phyloP scores from a whole-genome alignment of 75 land plant species.

The Picea sitchensis region DNA sequence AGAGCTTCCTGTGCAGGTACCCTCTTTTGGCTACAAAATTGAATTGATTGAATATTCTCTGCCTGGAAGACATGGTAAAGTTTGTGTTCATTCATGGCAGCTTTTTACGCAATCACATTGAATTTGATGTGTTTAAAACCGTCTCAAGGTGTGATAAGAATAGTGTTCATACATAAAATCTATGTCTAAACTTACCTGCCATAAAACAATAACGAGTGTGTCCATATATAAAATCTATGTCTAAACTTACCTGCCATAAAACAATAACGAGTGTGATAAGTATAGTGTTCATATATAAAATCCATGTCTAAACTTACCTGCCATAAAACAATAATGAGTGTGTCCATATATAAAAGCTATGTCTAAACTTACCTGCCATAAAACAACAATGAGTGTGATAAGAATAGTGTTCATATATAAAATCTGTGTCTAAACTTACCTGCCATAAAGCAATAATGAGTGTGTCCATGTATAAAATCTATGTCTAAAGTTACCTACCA shows the following conservation, averaged over 20 bases:
- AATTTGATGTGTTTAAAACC: neutral
- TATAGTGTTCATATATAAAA: too few species aligned
- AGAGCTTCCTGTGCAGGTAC: conserved; percentile 87
- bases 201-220: neutral
- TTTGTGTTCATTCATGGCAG: neutral
- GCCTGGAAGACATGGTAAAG: neutral
- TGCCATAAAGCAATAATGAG: neutral
- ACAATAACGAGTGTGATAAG: neutral
- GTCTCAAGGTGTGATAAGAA: neutral
- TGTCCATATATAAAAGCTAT: too few species aligned
- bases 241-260: neutral
- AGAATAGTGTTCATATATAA: too few species aligned
- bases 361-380: neutral
- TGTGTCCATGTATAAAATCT: neutral
- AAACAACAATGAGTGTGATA: neutral
- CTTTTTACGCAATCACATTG: neutral
- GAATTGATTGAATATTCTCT: neutral
- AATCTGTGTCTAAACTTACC: neutral
- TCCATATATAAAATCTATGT: too few species aligned
- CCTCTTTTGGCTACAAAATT: neutral
- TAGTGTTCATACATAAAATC: too few species aligned
- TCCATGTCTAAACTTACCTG: neutral
- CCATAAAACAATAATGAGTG: neutral
- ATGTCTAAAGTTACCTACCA: too few species aligned
- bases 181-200: neutral